Conservation (phyloP, 176 grass and related monocot genomes). For the Cenchrus fungigraminus region DNA sequence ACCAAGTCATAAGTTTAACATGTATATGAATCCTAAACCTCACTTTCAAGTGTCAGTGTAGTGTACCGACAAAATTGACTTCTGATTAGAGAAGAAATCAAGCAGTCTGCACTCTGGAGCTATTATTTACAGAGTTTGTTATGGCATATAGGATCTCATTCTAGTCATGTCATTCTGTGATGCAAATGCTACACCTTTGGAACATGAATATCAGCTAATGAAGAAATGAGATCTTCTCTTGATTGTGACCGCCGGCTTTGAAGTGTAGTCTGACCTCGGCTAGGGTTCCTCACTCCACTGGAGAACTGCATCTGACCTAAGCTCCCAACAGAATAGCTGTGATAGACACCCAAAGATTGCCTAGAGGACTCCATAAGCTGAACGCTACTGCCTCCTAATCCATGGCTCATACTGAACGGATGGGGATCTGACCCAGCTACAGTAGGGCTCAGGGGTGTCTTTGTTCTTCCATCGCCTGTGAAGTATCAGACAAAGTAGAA, state of each 20-base stretch:
- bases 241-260: constrained; percentile 91
- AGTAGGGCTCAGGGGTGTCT: constrained; percentile 92
- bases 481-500: constrained; percentile 24
- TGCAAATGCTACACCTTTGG: constrained; percentile 72
- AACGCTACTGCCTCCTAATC: constrained; percentile 67
- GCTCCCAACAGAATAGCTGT: constrained; percentile 95
- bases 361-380: constrained; percentile 85
- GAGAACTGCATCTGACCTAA: constrained; percentile 95
- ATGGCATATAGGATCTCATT: constrained; percentile 36
- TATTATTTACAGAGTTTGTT: constrained; percentile 62
- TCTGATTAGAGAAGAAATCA: constrained; percentile 61
- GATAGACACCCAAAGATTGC: constrained; percentile 63
- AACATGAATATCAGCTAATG: constrained; percentile 74
- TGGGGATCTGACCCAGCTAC: constrained; percentile 76
- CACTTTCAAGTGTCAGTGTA: constrained; percentile 37
- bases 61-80: constrained; percentile 63
- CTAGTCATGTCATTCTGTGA: constrained; percentile 47
- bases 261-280: constrained; percentile 83
- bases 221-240: constrained; percentile 90
- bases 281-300: constrained; percentile 64
- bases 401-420: constrained; percentile 78
- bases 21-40: constrained; percentile 46
- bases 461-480: constrained; percentile 77
- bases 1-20: constrained; percentile 27
- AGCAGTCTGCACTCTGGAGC: constrained; percentile 39